phyloP scores from a whole-genome alignment of 495 filamentous ascomycete genomes.

The Xylaria curta region DNA sequence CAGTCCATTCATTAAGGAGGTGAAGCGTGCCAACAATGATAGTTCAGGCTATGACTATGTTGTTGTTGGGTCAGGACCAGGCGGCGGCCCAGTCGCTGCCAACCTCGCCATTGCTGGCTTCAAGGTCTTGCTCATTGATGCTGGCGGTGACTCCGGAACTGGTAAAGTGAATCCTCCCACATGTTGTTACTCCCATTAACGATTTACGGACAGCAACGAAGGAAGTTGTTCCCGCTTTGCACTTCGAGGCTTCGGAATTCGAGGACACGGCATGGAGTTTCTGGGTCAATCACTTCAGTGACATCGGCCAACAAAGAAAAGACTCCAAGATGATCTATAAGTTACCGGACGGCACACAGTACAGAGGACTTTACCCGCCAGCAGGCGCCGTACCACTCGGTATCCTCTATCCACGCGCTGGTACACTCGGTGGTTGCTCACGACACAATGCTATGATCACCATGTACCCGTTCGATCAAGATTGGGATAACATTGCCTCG shows the following conservation, averaged over 20 bases:
- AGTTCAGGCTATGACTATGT: constrained; percentile 61
- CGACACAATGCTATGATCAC: constrained; percentile 55
- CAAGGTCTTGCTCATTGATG: constrained; percentile 64
- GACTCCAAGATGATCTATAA: constrained; percentile 56
- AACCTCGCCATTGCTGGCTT: constrained; percentile 62
- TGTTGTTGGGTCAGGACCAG: constrained; percentile 65
- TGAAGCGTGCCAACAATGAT: constrained; percentile 15
- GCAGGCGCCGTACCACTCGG: constrained; percentile 41
- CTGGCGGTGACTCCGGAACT: constrained; percentile 55
- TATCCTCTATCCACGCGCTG: constrained; percentile 53
- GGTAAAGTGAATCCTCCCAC: neutral
- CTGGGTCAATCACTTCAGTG: constrained; percentile 55
- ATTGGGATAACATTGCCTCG: constrained; percentile 53
- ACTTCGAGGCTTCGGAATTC: constrained; percentile 48
- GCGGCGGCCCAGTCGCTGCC: constrained; percentile 65
- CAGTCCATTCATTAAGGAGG: neutral
- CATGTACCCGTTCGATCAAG: constrained; percentile 48
- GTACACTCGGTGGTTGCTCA: constrained; percentile 54
- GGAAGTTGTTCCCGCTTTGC: constrained; percentile 47
- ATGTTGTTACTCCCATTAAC: constrained; percentile 27
- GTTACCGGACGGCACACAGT: constrained; percentile 46
- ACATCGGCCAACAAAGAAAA: constrained; percentile 48
- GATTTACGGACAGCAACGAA: constrained; percentile 30
- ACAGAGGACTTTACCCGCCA: constrained; percentile 29
- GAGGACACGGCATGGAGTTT: constrained; percentile 53